These are phyloP conservation scores for Balamuthia mandrillaris DNA, from an alignment of 208 protist species.

Conservation along the genomic window DNA sequence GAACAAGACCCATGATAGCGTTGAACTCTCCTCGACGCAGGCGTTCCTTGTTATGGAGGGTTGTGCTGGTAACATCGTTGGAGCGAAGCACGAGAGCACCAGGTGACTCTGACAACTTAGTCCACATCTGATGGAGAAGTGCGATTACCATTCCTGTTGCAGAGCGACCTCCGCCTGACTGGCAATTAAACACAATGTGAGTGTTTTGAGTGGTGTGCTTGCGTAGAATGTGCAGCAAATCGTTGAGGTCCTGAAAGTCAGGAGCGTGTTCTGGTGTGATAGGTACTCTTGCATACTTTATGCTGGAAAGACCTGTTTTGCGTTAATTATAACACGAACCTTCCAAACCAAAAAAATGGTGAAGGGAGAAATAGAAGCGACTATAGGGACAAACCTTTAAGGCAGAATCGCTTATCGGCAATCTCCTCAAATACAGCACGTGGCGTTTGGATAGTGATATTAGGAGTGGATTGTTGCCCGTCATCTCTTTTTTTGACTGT, in stretches of 20 bases:
- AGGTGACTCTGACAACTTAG: neutral
- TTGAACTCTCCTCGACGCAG: slow-evolving; percentile 2
- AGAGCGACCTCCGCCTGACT: slow-evolving; percentile 15
- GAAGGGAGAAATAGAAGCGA: too few species aligned
- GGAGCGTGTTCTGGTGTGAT: neutral
- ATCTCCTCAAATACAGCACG: too few species aligned
- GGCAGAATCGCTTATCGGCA: too few species aligned
- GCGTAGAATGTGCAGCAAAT: neutral
- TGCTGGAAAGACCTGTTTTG: too few species aligned
- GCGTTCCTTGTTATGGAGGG: neutral
- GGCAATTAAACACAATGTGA: slow-evolving; percentile 45
- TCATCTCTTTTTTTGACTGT: too few species aligned
- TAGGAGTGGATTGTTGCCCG: too few species aligned
- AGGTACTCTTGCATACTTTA: neutral
- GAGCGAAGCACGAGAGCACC: neutral
- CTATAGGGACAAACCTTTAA: neutral
- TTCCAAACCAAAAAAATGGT: too few species aligned
- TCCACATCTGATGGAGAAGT: slow-evolving; percentile 6
- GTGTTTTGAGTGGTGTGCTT: neutral
- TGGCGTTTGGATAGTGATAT: too few species aligned
- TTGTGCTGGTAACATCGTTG: neutral
- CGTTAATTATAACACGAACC: too few species aligned
- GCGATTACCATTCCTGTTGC: slow-evolving; percentile 9
- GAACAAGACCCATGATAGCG: slow-evolving; percentile 24
- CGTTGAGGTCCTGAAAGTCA: neutral